Percentiles rank a stretch among this genome's conserved stretches.
Evolutionary conservation across 108 stramenopile genomes (phyloP).

Genomic region (Nannochloropsis granulata): DNA sequence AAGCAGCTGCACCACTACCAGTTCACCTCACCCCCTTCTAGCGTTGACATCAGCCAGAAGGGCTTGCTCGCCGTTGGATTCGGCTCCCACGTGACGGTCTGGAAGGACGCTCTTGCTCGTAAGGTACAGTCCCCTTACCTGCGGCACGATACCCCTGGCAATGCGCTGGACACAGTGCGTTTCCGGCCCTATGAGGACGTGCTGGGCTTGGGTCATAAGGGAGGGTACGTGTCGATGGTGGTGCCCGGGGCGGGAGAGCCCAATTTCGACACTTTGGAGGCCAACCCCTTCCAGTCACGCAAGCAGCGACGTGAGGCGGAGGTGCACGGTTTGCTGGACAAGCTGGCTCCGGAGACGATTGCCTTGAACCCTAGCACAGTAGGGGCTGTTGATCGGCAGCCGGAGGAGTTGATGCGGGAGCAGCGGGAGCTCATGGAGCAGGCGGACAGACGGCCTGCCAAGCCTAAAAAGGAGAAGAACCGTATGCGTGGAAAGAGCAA

Average conservation of each 20-base stretch:
- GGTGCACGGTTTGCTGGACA: constrained; percentile 81
- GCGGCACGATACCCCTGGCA: constrained; percentile 53
- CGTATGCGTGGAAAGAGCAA: constrained; percentile 88
- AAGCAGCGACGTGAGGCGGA: constrained; percentile 87
- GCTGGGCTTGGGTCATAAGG: constrained; percentile 73
- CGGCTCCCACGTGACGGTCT: constrained; percentile 70
- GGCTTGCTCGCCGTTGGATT: constrained; percentile 61
- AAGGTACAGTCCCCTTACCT: constrained; percentile 75
- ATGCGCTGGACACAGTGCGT: constrained; percentile 21
- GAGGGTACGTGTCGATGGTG: constrained; percentile 68
- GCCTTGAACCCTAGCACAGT: constrained; percentile 71
- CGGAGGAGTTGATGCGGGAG: constrained; percentile 48
- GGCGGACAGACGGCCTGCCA: constrained; percentile 26
- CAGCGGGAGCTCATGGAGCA: constrained; percentile 33
- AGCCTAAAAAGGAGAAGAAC: constrained; percentile 53
- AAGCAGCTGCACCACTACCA: constrained; percentile 32
- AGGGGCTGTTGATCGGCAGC: constrained; percentile 65
- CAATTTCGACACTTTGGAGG: constrained; percentile 73
- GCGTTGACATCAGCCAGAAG: constrained; percentile 73
- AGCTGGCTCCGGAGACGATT: constrained; percentile 87
- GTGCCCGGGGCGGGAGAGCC: constrained; percentile 93
- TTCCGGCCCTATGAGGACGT: constrained; percentile 98
- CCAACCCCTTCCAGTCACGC: constrained; percentile 72
- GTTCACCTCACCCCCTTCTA: constrained; percentile 23
- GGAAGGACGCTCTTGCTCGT: constrained; percentile 54